Evolutionary conservation across 2,329 filamentous ascomycete species (phyloP).

Genomic region (Pseudocercospora crystallina): DNA sequence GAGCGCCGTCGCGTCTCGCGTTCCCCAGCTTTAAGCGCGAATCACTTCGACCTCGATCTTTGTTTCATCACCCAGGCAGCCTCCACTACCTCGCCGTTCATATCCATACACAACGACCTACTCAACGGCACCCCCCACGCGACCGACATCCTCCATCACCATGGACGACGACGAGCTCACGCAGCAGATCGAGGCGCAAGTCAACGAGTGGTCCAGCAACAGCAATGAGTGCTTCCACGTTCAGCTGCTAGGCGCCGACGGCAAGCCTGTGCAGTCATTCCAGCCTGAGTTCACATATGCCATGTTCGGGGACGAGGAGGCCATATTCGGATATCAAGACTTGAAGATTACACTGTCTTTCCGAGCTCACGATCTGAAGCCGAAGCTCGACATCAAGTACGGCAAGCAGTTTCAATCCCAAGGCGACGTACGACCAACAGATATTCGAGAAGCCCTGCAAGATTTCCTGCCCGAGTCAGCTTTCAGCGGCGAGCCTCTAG

Average conservation of each 20-base stretch:
- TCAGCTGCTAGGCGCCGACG: conserved; percentile 56
- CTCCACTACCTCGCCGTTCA: conserved; percentile 2
- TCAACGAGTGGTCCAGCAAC: conserved; percentile 52
- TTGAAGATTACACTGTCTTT: conserved; percentile 73
- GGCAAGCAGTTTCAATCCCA: conserved; percentile 68
- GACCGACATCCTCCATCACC: conserved; percentile 1
- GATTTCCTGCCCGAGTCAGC: conserved; percentile 67
- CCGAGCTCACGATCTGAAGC: conserved; percentile 72
- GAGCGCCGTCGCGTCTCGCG: too few species aligned
- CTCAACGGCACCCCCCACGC: background rate
- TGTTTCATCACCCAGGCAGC: background rate
- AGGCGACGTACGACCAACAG: conserved; percentile 66
- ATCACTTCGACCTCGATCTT: background rate
- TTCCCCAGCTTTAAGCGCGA: too few species aligned
- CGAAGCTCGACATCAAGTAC: conserved; percentile 70
- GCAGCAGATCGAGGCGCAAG: conserved; percentile 28
- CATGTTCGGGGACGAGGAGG: conserved; percentile 90
- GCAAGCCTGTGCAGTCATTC: conserved; percentile 55
- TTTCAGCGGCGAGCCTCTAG: conserved; percentile 30
- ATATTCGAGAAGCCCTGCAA: conserved; percentile 65
- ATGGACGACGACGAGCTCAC: conserved; percentile 28
- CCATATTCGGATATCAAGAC: conserved; percentile 84
- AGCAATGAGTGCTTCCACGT: conserved; percentile 64
- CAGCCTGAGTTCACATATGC: conserved; percentile 85
- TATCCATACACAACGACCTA: conserved; percentile 1